Conservation (phyloP, 202 grass and related monocot species). For the Carex sylvatica region DNA sequence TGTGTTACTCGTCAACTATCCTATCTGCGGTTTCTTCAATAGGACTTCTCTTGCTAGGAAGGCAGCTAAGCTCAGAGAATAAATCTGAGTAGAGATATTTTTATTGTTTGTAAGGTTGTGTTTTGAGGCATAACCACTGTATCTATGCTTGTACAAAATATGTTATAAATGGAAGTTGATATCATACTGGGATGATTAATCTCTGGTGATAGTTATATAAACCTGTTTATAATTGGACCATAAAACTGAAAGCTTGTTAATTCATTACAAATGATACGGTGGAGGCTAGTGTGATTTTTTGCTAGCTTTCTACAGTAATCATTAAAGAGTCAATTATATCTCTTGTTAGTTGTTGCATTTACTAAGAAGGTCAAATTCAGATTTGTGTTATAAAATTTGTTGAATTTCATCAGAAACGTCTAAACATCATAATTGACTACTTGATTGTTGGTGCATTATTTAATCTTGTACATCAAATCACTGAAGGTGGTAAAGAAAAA, state of each 20-base stretch:
- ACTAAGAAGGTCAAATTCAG: too few relatives aligned
- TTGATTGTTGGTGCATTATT: too few relatives aligned
- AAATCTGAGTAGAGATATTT: constrained; percentile 37
- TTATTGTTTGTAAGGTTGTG: not conserved
- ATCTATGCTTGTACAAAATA: constrained; percentile 3
- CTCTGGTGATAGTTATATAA: not conserved
- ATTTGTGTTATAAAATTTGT: too few relatives aligned
- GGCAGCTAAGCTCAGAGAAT: constrained; percentile 48
- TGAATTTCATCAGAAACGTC: too few relatives aligned
- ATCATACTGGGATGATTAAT: not conserved
- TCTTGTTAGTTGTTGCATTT: not conserved
- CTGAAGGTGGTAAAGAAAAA: too few relatives aligned
- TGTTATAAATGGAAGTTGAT: not conserved
- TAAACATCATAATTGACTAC: too few relatives aligned
- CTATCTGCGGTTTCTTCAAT: constrained; percentile 42
- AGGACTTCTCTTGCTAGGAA: constrained; percentile 57
- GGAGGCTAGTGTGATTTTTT: not conserved
- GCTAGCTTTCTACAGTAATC: not conserved
- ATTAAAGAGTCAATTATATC: not conserved
- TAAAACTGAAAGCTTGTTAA: too few relatives aligned
- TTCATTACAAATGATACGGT: too few relatives aligned
- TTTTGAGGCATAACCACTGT: not conserved
- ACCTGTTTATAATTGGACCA: not conserved
- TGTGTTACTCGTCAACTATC: constrained; percentile 54
- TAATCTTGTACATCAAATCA: too few relatives aligned